A percentile compares a stretch with the other conserved stretches of the same genome.
Evolutionary conservation across 2,329 filamentous ascomycete genomes (phyloP).

Genomic region (Aspergillus cejpii): DNA sequence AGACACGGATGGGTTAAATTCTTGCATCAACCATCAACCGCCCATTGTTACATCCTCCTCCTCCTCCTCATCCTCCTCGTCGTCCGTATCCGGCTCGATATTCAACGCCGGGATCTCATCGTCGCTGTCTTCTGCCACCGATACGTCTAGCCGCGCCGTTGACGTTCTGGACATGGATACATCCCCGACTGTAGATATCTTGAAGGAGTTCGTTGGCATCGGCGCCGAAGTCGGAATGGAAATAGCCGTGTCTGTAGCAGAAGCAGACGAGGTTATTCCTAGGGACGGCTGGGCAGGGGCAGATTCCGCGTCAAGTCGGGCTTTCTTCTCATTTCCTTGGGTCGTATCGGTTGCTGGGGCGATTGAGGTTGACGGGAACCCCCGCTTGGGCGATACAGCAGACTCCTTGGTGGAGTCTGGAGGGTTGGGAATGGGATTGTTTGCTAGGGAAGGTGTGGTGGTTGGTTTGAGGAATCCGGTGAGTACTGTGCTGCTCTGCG

Average conservation of each 20-base stretch:
- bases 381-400: conserved; percentile 23
- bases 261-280: conserved; percentile 10
- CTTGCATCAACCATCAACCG: conserved; percentile 9
- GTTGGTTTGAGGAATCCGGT: conserved; percentile 23
- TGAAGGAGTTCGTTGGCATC: conserved; percentile 5
- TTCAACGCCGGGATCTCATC: conserved; percentile 47
- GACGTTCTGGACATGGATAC: conserved; percentile 7
- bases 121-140: conserved; percentile 37
- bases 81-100: conserved; percentile 43
- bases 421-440: conserved; percentile 13
- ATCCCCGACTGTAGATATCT: conserved; percentile 3
- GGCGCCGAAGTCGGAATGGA: conserved; percentile 10
- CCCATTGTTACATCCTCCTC: conserved; percentile 27
- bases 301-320: conserved; percentile 24
- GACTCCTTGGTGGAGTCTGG: conserved; percentile 9
- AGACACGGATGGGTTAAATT: too few relatives aligned
- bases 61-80: conserved; percentile 40
- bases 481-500: conserved; percentile 12
- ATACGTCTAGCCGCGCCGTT: neutral
- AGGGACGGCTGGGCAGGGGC: conserved; percentile 8
- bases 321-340: conserved; percentile 24
- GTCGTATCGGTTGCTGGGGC: neutral
- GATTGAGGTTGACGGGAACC: conserved; percentile 12
- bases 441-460: conserved; percentile 10
- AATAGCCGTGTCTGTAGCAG: conserved; percentile 15